Evolutionary conservation across 2,329 filamentous ascomycete species (phyloP), one percentile per base, ranked within the genome.

Genomic region (Alternaria gansuensis): DNA sequence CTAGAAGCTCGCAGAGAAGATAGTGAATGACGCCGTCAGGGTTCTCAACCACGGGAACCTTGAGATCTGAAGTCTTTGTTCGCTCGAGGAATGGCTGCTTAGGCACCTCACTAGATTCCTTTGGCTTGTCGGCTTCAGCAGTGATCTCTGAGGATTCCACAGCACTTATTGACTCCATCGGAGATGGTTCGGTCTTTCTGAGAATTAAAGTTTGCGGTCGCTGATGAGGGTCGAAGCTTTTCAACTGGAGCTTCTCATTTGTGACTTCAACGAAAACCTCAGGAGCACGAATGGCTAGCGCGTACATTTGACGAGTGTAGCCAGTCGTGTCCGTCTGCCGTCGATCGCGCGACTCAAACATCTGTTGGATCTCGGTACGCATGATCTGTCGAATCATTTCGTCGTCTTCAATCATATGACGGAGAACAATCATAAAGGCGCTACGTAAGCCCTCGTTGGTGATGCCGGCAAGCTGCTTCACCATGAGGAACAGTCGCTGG

Each of bases 11-110:
- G 58, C 91, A 96, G 4, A 99, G 87, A 23, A 99, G 83, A 77
- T 97, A 99, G 72, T 98, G 92, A 57, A 99, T 89, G 3, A 99
- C 92, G 4, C 95, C 95, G 76, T 98, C 95, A 0, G 94, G 92
- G 62, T 95, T 93, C 76, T 97, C 93, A 5, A 97, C 88, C 11
- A 93, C 84, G 1, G 95, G 94, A 8, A 91, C 83, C 78, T 96
- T 97, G 39, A 87, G 79, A 60, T 97, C 93, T 0, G 80, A 68
- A 3, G 82, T 77, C 76, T 94, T 96, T 3, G 85, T 82, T 21
- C 82, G 84, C 68, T 92, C 90, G 2, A 82, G 76, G 81, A 87
- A 85, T 26, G 87, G 68, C 44, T 69, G 70, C 29, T 71, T 70
- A 13, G 57, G 58, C 41, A 68, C 64, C 51, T 75, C 73, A 44